Base-by-base conservation (phyloP, 1,284 basidiomycete genomes). In the Microbotryum scabiosae region DNA sequence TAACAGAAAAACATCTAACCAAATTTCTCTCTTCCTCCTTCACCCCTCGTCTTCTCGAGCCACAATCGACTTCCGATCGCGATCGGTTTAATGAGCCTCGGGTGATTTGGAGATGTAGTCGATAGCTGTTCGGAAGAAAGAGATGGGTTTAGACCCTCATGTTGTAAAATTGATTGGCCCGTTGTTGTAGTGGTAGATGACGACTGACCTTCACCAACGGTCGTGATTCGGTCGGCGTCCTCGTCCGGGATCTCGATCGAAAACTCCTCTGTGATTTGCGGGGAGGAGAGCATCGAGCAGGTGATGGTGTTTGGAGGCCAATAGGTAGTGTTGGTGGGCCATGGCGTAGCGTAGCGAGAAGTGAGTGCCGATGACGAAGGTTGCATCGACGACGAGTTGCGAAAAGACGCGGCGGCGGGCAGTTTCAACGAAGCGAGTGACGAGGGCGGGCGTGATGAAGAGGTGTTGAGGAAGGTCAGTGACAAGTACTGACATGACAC, bases 141-240 rank as follows among this genome's bases (percentile, higher is more conserved):
- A 28, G 58, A 60, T 67, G 63, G 61, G 65, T 54, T 63, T 52
- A 56, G 45, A n/a, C n/a, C n/a, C n/a, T 20, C 20, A 6, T 16
- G 44, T 44, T 16, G 47, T 12, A n/a, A n/a, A n/a, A n/a, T n/a
- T 51, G 23, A 8, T 1, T 51, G 10, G 23, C 16, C 25, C 60
- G 21, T 30, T 44, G 53, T 26, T 8, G 25, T 14, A 26, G 16
- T 30, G 30, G 4, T n/a, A 26, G 26, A 18, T 43, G 9, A 9
- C 18, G 21, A 75, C 82, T 64, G 73, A 91, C 91, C 94, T 78
- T 98, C 87, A 73, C 86, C 84, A 56, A 99, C 90, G 23, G 90
- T 93, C 73, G 86, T 87, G 76, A 99, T 99, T 74, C 87, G 87
- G 76, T 98, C 96, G n/a, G 94, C 96, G 77, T 98, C 96, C 61